Percentiles rank a stretch among this genome's conserved stretches.
phyloP scores from a whole-genome alignment of 257 asterid species.

The Fraxinus americana region DNA sequence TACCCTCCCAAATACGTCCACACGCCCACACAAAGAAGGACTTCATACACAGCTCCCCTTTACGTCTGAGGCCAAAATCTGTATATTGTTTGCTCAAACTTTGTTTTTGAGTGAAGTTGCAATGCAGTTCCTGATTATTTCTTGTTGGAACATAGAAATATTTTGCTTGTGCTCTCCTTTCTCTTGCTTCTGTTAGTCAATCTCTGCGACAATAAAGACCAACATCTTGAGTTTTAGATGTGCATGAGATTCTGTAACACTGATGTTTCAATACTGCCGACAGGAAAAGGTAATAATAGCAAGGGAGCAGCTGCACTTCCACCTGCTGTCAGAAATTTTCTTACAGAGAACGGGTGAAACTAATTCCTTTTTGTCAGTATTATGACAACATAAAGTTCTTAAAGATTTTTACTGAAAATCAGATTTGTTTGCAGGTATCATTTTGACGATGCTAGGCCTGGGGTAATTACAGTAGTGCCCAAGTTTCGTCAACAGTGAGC shows the following conservation, averaged over 20 bases:
- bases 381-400: background rate
- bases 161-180: background rate
- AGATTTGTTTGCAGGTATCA: conserved; percentile 52
- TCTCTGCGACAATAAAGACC: background rate
- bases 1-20: background rate
- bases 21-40: background rate
- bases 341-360: conserved; percentile 60
- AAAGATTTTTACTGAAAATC: background rate
- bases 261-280: conserved; percentile 8
- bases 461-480: conserved; percentile 60
- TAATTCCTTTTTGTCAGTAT: conserved; percentile 2
- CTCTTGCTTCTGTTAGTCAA: background rate
- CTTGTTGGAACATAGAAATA: background rate
- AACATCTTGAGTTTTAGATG: background rate
- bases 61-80: background rate
- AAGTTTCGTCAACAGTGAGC: conserved; percentile 29
- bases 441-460: conserved; percentile 71
- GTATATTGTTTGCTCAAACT: background rate
- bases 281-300: conserved; percentile 92
- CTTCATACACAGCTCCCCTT: background rate
- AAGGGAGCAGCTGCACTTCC: conserved; percentile 83
- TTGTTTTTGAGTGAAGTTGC: background rate
- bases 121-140: background rate
- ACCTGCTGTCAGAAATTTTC: conserved; percentile 69
- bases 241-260: background rate